Evolutionary conservation across 768 basidiomycete species (phyloP), one percentile per base, ranked within the genome.

Genomic region (Dioszegia crocea): DNA sequence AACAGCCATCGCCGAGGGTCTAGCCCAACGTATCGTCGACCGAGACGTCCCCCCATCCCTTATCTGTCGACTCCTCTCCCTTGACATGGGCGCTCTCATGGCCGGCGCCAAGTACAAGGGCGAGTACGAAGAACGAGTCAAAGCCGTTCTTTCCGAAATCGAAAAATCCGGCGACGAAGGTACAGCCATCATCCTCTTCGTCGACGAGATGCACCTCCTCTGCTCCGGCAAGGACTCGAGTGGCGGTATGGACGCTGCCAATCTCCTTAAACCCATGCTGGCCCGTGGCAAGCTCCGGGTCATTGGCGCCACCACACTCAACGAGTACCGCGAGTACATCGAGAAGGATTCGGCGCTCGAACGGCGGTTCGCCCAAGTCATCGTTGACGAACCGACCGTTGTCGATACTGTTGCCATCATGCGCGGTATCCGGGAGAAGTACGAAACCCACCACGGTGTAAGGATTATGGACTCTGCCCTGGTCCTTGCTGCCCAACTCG

Each of bases 101-200:
- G 76, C 74, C 8, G 76, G 76, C 29, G 76, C 77, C 14, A 78
- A 72, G 74, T 92, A 91, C 80, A 93, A 92, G 73, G 94, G 88
- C 48, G 91, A 97, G 78, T 99, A 92, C 77, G 93, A 97, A 78
- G 93, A 97, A 75, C 88, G 93, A 39, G 85, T 97, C 79, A 97
- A 96, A 76, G 80, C 86, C 11, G 90, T 97, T 55, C 79, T 99
- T 57, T 86, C 87, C 60, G 94, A 98, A 78, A 86, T 97, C 61
- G 93, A 97, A 77, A 92, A 93, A 78, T 83, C 88, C 0, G 80
- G 86, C 0, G 85, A 87, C 24, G 85, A 88, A 44, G 86, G 88
- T 40, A 82, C 83, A 4, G 84, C 85, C 17, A 83, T 97, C 67
- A 90, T 97, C 62, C 84, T 99, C 36, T 97, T 97, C 82, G 85